A percentile compares a stretch with the other conserved stretches of the same genome.
These are phyloP conservation scores for Fusarium fujikuroi DNA, from an alignment of 2,329 filamentous ascomycete species.

Conservation along the genomic window DNA sequence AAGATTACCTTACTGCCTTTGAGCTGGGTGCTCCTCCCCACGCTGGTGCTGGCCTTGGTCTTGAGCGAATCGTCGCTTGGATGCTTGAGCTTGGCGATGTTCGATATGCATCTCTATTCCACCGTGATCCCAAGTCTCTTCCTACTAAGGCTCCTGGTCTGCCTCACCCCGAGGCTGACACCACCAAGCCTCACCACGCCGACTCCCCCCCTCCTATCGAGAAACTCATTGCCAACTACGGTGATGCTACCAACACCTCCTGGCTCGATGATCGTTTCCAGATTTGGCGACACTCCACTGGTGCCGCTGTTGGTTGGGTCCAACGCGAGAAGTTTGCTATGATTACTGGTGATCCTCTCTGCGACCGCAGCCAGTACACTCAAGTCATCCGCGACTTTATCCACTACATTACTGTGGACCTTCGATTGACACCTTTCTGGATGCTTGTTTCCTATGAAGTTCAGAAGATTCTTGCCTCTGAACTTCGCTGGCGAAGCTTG, in stretches of 20 bases:
- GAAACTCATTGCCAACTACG: constrained; percentile 93
- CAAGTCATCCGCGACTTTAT: constrained; percentile 80
- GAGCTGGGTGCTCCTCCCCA: constrained; percentile 90
- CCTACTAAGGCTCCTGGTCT: constrained; percentile 73
- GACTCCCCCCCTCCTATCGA: constrained; percentile 78
- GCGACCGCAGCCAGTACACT: constrained; percentile 79
- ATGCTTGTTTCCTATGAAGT: constrained; percentile 83
- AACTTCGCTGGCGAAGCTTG: constrained; percentile 87
- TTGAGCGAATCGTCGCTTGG: constrained; percentile 89
- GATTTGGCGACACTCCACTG: constrained; percentile 87
- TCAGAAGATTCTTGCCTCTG: constrained; percentile 81
- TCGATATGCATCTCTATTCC: constrained; percentile 86
- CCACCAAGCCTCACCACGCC: constrained; percentile 60
- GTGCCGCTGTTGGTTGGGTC: constrained; percentile 87
- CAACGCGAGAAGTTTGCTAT: constrained; percentile 81
- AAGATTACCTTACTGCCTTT: constrained; percentile 90
- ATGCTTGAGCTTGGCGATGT: constrained; percentile 90
- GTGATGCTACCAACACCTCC: constrained; percentile 91
- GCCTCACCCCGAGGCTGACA: constrained; percentile 90
- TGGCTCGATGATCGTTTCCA: constrained; percentile 92
- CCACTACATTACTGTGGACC: constrained; percentile 76
- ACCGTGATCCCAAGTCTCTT: constrained; percentile 87
- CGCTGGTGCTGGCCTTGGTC: constrained; percentile 87
- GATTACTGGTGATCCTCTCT: constrained; percentile 87
- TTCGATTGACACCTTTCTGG: constrained; percentile 83